Percentiles rank a stretch among this genome's conserved stretches.
Evolutionary conservation across 2,329 filamentous ascomycete species (phyloP).

Genomic region (Claviceps sp.): DNA sequence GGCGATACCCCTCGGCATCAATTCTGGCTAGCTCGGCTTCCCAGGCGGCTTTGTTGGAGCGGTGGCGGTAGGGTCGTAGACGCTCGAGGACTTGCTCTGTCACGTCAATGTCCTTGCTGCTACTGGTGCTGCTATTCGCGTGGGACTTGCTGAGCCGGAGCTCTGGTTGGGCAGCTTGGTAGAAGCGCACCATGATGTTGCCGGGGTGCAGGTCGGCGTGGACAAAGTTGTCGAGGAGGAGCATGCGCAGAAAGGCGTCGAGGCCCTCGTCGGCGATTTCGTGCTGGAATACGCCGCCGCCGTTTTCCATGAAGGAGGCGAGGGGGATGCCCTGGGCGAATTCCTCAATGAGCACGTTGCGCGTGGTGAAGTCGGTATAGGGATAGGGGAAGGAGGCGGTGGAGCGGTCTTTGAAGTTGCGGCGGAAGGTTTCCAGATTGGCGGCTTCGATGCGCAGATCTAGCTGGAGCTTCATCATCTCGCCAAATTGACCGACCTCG

Average conservation of each 20-base stretch:
- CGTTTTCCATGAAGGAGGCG: constrained; percentile 78
- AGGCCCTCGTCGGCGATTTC: constrained; percentile 92
- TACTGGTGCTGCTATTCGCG: constrained; percentile 26
- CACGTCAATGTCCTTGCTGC: constrained; percentile 59
- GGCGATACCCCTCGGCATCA: constrained; percentile 76
- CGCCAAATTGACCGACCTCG: constrained; percentile 84
- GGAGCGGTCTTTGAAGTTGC: constrained; percentile 76
- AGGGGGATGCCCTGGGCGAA: constrained; percentile 91
- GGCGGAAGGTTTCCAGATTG: constrained; percentile 77
- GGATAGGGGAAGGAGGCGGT: constrained; percentile 97
- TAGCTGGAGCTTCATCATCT: constrained; percentile 98
- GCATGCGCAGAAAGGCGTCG: constrained; percentile 91
- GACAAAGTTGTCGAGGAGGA: constrained; percentile 93
- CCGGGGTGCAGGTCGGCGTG: constrained; percentile 94
- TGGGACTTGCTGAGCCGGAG: constrained; percentile 25
- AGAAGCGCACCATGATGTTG: constrained; percentile 99
- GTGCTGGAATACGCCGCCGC: constrained; percentile 81
- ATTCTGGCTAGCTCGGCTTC: constrained; percentile 58
- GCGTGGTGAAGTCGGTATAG: constrained; percentile 82
- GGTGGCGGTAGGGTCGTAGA: constrained; percentile 55
- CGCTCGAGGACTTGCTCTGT: constrained; percentile 78
- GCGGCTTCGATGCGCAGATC: constrained; percentile 90
- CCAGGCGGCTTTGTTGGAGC: constrained; percentile 57
- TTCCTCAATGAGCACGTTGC: constrained; percentile 86
- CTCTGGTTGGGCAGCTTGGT: constrained; percentile 63